These are phyloP conservation scores for Malassezia arunalokei DNA, from an alignment of 1,284 basidiomycete species.

Conservation along the genomic window DNA sequence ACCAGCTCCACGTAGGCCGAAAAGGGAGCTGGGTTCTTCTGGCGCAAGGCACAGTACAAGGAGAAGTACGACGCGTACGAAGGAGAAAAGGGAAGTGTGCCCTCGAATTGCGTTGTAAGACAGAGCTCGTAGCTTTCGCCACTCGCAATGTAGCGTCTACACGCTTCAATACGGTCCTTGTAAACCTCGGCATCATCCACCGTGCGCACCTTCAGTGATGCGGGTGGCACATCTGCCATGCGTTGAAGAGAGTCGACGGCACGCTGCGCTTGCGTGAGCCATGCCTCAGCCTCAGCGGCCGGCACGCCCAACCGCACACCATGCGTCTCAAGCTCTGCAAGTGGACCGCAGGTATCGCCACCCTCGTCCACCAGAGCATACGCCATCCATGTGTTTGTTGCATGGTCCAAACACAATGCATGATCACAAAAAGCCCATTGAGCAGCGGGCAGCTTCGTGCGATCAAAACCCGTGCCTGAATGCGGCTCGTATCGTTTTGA, in stretches of 20 bases:
- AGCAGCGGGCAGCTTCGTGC: constrained; percentile 28
- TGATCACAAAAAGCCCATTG: constrained; percentile 47
- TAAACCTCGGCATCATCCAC: constrained; percentile 50
- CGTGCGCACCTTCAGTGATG: neutral
- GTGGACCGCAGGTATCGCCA: neutral
- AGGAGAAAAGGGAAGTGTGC: constrained; percentile 20
- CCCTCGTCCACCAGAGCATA: constrained; percentile 42
- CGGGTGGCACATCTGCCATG: neutral
- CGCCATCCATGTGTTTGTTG: constrained; percentile 47
- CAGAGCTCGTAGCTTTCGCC: constrained; percentile 96
- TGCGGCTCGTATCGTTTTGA: neutral
- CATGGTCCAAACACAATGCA: constrained; percentile 47
- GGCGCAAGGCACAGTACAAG: constrained; percentile 47
- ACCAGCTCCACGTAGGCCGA: constrained; percentile 63
- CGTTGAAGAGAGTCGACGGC: neutral
- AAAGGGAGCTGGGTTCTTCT: constrained; percentile 79
- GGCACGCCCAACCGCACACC: constrained; percentile 3
- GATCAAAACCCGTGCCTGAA: neutral
- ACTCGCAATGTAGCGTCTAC: constrained; percentile 63
- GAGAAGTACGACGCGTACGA: constrained; percentile 23
- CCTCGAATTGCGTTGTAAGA: constrained; percentile 61
- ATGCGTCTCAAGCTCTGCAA: neutral
- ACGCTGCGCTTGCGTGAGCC: constrained; percentile 7
- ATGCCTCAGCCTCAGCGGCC: constrained; percentile 3
- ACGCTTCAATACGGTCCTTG: constrained; percentile 59